Conservation (phyloP, 495 filamentous ascomycete species). For the Melanomma pulvis-pyrius region DNA sequence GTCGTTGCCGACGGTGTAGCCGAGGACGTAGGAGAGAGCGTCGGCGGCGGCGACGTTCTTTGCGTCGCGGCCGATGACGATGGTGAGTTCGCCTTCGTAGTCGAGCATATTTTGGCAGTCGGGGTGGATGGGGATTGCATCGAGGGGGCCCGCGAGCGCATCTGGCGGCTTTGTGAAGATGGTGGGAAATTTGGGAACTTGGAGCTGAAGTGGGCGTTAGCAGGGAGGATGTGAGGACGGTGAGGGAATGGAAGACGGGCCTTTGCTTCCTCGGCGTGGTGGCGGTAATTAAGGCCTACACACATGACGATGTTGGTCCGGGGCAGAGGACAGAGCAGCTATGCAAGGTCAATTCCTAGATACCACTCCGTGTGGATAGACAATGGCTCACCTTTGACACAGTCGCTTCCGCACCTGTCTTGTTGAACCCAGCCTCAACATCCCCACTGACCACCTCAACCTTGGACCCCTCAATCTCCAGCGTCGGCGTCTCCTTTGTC, state of each 20-base stretch:
- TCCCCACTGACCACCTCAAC: constrained; percentile 29
- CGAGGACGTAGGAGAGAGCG: constrained; percentile 48
- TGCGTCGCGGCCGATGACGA: constrained; percentile 47
- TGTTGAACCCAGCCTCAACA: constrained; percentile 23
- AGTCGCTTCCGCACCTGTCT: constrained; percentile 31
- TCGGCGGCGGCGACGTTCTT: constrained; percentile 44
- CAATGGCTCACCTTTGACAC: constrained; percentile 39
- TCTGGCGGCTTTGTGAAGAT: constrained; percentile 51
- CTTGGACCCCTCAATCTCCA: constrained; percentile 25
- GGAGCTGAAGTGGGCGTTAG: constrained; percentile 36
- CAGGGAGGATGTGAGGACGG: background rate
- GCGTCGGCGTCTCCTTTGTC: constrained; percentile 21
- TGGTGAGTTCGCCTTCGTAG: constrained; percentile 45
- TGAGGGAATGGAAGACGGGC: constrained; percentile 29
- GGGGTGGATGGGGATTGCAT: constrained; percentile 46
- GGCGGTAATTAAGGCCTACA: constrained; percentile 51
- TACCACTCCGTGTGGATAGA: background rate
- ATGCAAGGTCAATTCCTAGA: background rate
- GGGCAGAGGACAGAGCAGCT: constrained; percentile 34
- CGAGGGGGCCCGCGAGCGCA: constrained; percentile 45
- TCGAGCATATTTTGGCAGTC: constrained; percentile 43
- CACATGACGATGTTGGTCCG: constrained; percentile 42
- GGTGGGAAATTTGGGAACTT: constrained; percentile 44
- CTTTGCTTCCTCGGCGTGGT: constrained; percentile 49
- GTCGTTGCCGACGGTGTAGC: constrained; percentile 55